Evolutionary conservation across 495 filamentous ascomycete species (phyloP), one percentile per base, ranked within the genome.

Genomic region (Diplogelasinospora grovesii): DNA sequence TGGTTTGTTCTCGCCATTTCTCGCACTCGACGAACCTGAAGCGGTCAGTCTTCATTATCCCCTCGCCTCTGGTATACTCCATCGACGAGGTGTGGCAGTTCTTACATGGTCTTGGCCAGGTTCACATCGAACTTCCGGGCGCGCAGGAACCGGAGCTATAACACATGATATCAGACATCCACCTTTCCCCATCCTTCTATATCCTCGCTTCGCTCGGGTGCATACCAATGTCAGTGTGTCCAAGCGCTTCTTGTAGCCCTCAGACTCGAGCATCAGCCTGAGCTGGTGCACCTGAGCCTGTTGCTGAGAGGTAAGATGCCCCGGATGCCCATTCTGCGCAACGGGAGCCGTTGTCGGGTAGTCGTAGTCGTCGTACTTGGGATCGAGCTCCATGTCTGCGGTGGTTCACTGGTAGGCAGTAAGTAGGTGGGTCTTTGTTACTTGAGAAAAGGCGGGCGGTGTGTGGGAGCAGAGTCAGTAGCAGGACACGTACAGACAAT

Each of bases 341-440:
- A 74, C 72, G 26, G 86, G 79, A 29, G 82, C 77, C 18, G 74
- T 88, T 37, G 80, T 89, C 36, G 92, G 92, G 68, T 72, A 97
- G 59, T 95, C 90, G 69, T 94, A 95, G 68, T 90, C 65, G 65
- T 98, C 90, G 72, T 96, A 96, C 65, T 94, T 95, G 52, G 86
- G 72, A 61, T 94, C 84, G 39, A 79, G 69, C 58, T 80, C 66
- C 61, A 85, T 64, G 46, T 56, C 52, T 24, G 48, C 25, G 43
- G n/a, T n/a, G n/a, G 33, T 36, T 36, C 19, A 14, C 23, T 27
- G n/a, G n/a, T n/a, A n/a, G n/a, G n/a, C n/a, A n/a, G n/a, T n/a
- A n/a, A n/a, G n/a, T n/a, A n/a, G n/a, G n/a, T n/a, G n/a, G n/a
- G n/a, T n/a, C n/a, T n/a, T n/a, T n/a, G n/a, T n/a, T n/a, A n/a